phyloP scores from a whole-genome alignment of 2,329 filamentous ascomycete species.

The Sarocladiaceae sp. region DNA sequence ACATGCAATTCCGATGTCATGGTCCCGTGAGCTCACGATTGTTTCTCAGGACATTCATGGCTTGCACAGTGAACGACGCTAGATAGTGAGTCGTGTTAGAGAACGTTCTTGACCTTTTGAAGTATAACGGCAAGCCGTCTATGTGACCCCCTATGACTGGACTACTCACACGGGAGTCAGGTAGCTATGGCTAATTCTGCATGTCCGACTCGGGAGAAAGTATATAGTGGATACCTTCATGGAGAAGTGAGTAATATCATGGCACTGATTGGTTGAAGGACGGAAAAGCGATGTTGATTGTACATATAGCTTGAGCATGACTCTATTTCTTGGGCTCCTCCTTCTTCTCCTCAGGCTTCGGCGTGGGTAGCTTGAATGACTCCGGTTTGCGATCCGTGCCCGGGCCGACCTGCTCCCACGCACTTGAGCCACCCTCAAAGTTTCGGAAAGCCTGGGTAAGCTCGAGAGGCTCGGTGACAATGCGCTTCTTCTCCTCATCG shows the following conservation, averaged over 20 bases:
- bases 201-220: no score
- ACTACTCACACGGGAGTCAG: no score
- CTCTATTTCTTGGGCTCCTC: slow-evolving; percentile 87
- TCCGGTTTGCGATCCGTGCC: slow-evolving; percentile 78
- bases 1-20: no score
- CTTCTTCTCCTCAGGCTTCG: slow-evolving; percentile 89
- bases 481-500: slow-evolving; percentile 99
- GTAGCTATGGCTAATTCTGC: no score
- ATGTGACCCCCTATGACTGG: no score
- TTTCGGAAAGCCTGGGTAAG: slow-evolving; percentile 98
- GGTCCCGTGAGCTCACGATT: no score
- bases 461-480: slow-evolving; percentile 95
- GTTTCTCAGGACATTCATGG: no score
- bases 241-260: slow-evolving; percentile 7
- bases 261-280: slow-evolving; percentile 4
- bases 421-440: slow-evolving; percentile 81
- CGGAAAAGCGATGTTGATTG: slow-evolving; percentile 18
- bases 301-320: slow-evolving; percentile 22
- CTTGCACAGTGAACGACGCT: no score
- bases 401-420: slow-evolving; percentile 59
- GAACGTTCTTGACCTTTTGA: no score
- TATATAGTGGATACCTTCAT: no score
- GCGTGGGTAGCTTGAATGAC: slow-evolving; percentile 86
- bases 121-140: no score
- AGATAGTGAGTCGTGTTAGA: no score